These are phyloP conservation scores for Melaleuca alternifolia DNA, from an alignment of 345 rosid genomes.

Conservation along the genomic window DNA sequence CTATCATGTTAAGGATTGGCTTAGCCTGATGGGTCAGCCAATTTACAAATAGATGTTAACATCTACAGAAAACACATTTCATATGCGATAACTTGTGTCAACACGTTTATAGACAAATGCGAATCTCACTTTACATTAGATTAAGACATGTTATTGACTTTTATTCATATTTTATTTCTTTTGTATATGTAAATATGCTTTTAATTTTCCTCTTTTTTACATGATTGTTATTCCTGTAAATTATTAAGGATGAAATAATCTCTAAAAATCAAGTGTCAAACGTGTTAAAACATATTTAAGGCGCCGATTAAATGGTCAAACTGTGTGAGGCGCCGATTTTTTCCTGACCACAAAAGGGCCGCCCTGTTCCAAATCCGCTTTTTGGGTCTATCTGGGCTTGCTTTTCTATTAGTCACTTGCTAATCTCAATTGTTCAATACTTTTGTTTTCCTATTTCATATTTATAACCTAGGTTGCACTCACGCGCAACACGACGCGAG, in stretches of 20 bases:
- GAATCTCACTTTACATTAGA: background rate
- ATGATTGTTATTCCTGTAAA: background rate
- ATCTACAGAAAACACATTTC: background rate
- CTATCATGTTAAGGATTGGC: background rate
- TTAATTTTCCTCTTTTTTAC: background rate
- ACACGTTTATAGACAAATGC: background rate
- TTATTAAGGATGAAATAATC: background rate
- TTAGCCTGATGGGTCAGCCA: rapidly evolving
- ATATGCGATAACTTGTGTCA: background rate
- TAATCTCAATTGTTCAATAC: background rate
- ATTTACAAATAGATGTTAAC: background rate
- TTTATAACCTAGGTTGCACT: background rate
- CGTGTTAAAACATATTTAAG: background rate
- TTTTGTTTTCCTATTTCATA: background rate
- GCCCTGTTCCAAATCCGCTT: background rate
- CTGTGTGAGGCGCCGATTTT: background rate
- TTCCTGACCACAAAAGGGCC: background rate
- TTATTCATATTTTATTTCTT: background rate
- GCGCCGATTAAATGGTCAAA: background rate
- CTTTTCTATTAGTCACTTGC: background rate
- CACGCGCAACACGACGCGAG: too few relatives aligned
- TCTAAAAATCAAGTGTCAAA: background rate
- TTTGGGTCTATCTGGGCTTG: background rate
- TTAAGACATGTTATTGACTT: too few relatives aligned
- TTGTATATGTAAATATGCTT: too few relatives aligned